Conservation (phyloP, 306 rosid species). For the Urtica urens region DNA sequence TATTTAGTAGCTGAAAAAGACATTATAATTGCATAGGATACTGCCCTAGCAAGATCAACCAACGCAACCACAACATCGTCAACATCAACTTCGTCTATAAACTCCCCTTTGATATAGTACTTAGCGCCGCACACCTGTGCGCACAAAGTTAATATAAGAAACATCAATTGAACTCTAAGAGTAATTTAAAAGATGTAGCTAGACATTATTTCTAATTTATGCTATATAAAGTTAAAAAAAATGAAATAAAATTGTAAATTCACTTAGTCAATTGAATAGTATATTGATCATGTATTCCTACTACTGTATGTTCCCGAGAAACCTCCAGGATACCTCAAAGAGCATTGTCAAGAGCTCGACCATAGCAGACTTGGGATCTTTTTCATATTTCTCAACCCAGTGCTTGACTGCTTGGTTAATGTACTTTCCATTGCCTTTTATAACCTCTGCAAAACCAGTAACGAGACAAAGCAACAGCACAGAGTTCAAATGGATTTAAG, state of each 20-base stretch:
- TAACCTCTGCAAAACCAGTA: conserved; percentile 47
- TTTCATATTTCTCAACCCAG: conserved; percentile 90
- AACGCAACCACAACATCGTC: conserved; percentile 93
- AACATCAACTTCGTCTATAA: conserved; percentile 71
- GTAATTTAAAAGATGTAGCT: background rate
- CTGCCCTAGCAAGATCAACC: conserved; percentile 73
- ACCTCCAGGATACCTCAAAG: conserved; percentile 49
- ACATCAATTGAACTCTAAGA: conserved; percentile 12
- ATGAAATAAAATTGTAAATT: too few species aligned
- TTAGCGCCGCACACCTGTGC: conserved; percentile 90
- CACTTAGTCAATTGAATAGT: conserved; percentile 7
- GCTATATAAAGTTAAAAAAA: too few species aligned
- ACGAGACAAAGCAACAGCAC: conserved; percentile 14
- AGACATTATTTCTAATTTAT: too few species aligned
- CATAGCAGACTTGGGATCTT: conserved; percentile 59
- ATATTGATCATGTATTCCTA: background rate
- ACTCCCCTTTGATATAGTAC: conserved; percentile 54
- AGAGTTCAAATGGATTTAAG: background rate
- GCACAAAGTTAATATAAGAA: conserved; percentile 10
- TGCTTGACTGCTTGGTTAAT: conserved; percentile 63
- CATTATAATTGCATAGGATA: conserved; percentile 22
- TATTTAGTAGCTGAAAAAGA: background rate
- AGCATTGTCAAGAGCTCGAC: conserved; percentile 76
- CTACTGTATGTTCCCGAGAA: conserved; percentile 8
- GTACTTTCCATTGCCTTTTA: conserved; percentile 64